phyloP scores from a whole-genome alignment of 805 yeast species.

The Sugiyamaella chiloensis region DNA sequence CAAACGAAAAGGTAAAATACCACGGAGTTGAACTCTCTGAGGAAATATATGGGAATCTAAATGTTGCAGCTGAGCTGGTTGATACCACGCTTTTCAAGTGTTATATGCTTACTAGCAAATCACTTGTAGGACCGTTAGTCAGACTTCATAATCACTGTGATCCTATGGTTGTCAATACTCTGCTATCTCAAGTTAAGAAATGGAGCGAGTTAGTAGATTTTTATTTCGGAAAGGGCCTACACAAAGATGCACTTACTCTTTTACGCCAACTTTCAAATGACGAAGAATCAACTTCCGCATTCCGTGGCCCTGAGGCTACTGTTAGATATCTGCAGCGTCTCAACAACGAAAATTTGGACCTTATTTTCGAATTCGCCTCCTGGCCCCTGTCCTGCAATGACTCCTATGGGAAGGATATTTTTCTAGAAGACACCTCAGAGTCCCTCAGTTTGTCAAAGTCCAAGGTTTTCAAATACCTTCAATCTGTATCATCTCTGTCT shows the following conservation, averaged over 20 bases:
- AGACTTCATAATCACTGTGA: conserved; percentile 75
- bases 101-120: conserved; percentile 64
- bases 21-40: conserved; percentile 27
- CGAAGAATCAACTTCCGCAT: conserved; percentile 26
- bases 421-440: conserved; percentile 61
- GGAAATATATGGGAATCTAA: conserved; percentile 31
- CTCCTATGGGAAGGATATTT: conserved; percentile 47
- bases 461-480: conserved; percentile 53
- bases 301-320: conserved; percentile 27
- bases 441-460: conserved; percentile 55
- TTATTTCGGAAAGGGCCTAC: conserved; percentile 59
- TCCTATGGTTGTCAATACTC: conserved; percentile 56
- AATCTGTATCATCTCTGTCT: conserved; percentile 17
- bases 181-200: conserved; percentile 43
- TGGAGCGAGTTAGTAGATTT: conserved; percentile 75
- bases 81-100: conserved; percentile 79
- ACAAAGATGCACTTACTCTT: conserved; percentile 63
- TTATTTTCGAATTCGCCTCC: conserved; percentile 55
- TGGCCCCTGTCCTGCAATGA: conserved; percentile 46
- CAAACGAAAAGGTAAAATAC: conserved; percentile 19
- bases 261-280: conserved; percentile 40
- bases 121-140: conserved; percentile 77
- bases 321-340: conserved; percentile 24
- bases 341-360: conserved; percentile 40
- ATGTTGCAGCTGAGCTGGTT: conserved; percentile 42